Evolutionary conservation across 2,329 filamentous ascomycete genomes (phyloP).

Genomic region (Hawksworthiomyces lignivorus): DNA sequence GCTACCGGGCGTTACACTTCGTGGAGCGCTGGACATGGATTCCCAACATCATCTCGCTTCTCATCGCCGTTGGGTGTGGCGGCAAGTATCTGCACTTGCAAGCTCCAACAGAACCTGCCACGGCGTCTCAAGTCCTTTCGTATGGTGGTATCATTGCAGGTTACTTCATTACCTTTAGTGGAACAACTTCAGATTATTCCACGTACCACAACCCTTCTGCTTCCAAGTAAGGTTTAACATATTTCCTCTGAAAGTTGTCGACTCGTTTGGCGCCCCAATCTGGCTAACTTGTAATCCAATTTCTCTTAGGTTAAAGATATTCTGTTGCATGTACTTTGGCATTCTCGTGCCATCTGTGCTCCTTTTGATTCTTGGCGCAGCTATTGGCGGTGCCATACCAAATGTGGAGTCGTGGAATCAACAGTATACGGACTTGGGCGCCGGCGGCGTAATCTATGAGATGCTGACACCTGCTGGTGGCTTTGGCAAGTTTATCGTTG

Average conservation of each 20-base stretch:
- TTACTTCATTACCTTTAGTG: constrained; percentile 48
- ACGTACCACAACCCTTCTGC: constrained; percentile 43
- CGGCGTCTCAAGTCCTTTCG: constrained; percentile 31
- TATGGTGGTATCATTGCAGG: constrained; percentile 41
- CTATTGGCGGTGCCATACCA: constrained; percentile 41
- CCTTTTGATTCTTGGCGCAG: constrained; percentile 41
- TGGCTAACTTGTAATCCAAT: constrained; percentile 1
- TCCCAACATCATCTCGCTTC: constrained; percentile 42
- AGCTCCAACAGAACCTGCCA: constrained; percentile 29
- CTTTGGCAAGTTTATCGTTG: constrained; percentile 40
- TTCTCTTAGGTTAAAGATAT: constrained; percentile 28
- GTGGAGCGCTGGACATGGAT: constrained; percentile 52
- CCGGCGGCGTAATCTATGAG: constrained; percentile 37
- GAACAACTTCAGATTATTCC: constrained; percentile 49
- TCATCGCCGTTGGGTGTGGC: constrained; percentile 46
- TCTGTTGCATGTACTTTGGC: constrained; percentile 43
- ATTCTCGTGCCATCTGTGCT: constrained; percentile 41
- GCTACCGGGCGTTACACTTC: constrained; percentile 45
- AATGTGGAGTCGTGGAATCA: constrained; percentile 33
- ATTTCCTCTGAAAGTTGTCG: background rate
- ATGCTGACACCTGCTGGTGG: constrained; percentile 38
- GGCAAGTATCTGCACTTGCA: constrained; percentile 42
- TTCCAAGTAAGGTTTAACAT: constrained; percentile 26
- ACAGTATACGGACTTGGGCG: constrained; percentile 33
- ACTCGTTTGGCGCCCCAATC: background rate